Evolutionary conservation across 2,329 filamentous ascomycete species (phyloP), one percentile per base, ranked within the genome.

Genomic region (Tolypocladium endophyticum): DNA sequence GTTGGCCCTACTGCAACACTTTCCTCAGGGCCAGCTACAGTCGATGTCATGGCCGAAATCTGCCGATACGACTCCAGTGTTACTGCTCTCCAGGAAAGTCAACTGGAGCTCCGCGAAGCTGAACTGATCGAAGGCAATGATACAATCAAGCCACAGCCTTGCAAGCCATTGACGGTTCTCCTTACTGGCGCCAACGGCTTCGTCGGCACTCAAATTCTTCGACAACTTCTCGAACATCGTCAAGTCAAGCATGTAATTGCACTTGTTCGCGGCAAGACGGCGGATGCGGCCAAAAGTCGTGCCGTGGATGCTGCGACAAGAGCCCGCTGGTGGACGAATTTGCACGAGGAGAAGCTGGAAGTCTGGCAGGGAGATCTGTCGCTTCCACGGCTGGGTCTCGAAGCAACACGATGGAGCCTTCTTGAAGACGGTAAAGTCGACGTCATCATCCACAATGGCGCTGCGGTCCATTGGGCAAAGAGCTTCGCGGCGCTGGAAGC

Each of bases 401-500:
- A 55, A 20, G 36, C 16, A 39, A n/a, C 38, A 5, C 25, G 33
- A 18, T 59, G 30, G 61, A 50, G 8, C 30, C 53, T 5, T 7
- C 20, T 52, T 7, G 56, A 61, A 20, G 30, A 50, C 4, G 52
- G 18, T 2, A 45, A 52, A 1, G 56, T 60, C 41, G 54, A 58
- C 33, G 38, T 57, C 12, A 52, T 64, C 20, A 61, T 64, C 38
- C 62, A 64, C n/a, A 64, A 61, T 25, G 62, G 62, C 20, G 61
- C 61, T 11, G 55, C 39, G 6, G 61, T 62, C 12, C 60, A 62
- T 39, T 61, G 53, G 52, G 28, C 47, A 38, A 61, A 63, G 41
- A 45, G 41, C 55, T 64, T 58, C 23, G 50, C 47, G 8, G 50
- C 50, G 14, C 58, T 64, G 5, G 57, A 61, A 41, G 59, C 58